Conservation (phyloP, 2,329 filamentous ascomycete species). For the Diaporthe sp. region DNA sequence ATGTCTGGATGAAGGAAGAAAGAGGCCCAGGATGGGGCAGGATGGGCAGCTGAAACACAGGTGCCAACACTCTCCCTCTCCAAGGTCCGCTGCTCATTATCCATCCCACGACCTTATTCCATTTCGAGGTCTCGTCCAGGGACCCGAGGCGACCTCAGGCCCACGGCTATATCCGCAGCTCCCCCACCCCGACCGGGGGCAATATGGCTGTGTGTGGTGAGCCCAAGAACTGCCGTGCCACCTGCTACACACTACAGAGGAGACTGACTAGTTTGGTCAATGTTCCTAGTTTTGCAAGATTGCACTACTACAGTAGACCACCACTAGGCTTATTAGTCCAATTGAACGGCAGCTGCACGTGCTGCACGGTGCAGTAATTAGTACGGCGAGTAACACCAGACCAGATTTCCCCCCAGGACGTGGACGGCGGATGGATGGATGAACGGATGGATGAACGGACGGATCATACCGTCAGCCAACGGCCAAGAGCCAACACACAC, state of each 20-base stretch:
- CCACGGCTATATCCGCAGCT: constrained; percentile 14
- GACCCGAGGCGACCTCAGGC: neutral
- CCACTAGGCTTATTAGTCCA: neutral
- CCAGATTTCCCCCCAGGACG: too few relatives aligned
- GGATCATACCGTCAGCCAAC: neutral
- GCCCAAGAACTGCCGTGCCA: constrained; percentile 17
- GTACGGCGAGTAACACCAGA: too few relatives aligned
- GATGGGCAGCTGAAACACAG: constrained; percentile 21
- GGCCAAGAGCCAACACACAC: neutral
- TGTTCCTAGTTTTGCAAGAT: neutral
- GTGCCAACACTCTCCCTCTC: neutral
- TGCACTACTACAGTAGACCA: neutral
- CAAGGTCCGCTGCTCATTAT: neutral
- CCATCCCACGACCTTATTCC: neutral
- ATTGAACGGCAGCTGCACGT: neutral
- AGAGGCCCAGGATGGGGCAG: neutral
- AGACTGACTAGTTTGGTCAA: constrained; percentile 5
- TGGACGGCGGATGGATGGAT: neutral
- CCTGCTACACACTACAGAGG: neutral
- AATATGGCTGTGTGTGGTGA: neutral
- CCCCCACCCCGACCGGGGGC: neutral
- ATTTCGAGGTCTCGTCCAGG: neutral
- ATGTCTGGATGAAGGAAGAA: constrained; percentile 6
- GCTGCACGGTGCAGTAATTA: neutral
- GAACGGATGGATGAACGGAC: neutral